phyloP scores from a whole-genome alignment of 495 filamentous ascomycete genomes.

The Aspergillus bridgeri region DNA sequence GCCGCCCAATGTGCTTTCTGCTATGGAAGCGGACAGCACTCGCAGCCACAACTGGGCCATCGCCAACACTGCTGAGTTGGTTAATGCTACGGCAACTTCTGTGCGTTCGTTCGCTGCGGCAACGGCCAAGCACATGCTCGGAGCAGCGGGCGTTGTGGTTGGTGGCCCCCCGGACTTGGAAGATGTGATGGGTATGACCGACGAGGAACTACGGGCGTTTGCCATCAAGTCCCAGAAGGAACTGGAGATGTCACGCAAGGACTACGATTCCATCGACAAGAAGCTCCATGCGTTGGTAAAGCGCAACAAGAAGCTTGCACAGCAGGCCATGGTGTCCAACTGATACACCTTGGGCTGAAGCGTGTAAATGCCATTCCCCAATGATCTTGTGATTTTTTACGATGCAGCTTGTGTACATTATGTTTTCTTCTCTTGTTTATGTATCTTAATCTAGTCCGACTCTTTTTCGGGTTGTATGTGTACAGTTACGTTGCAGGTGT shows the following conservation, averaged over 20 bases:
- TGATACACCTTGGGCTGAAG: conserved; percentile 9
- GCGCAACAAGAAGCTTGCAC: conserved; percentile 47
- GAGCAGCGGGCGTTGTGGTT: conserved; percentile 31
- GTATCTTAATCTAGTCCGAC: background rate
- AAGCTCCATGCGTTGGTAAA: conserved; percentile 46
- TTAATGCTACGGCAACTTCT: conserved; percentile 41
- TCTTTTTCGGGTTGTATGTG: background rate
- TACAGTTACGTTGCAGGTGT: background rate
- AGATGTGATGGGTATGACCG: conserved; percentile 41
- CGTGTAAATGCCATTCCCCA: background rate
- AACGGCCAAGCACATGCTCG: conserved; percentile 43
- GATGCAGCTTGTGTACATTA: background rate
- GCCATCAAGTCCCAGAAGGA: conserved; percentile 40
- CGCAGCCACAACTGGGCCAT: conserved; percentile 45
- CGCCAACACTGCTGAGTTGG: conserved; percentile 40
- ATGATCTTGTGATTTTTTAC: background rate
- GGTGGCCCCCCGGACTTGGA: conserved; percentile 34
- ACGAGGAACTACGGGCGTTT: conserved; percentile 39
- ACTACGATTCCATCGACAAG: conserved; percentile 43
- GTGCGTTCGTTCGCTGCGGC: conserved; percentile 43
- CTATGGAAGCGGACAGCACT: conserved; percentile 44
- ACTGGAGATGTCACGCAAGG: conserved; percentile 41
- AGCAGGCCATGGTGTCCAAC: conserved; percentile 34
- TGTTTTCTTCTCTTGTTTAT: background rate
- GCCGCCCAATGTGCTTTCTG: conserved; percentile 41